phyloP scores from a whole-genome alignment of 2,329 filamentous ascomycete species.

The Helicocarpus griseus region DNA sequence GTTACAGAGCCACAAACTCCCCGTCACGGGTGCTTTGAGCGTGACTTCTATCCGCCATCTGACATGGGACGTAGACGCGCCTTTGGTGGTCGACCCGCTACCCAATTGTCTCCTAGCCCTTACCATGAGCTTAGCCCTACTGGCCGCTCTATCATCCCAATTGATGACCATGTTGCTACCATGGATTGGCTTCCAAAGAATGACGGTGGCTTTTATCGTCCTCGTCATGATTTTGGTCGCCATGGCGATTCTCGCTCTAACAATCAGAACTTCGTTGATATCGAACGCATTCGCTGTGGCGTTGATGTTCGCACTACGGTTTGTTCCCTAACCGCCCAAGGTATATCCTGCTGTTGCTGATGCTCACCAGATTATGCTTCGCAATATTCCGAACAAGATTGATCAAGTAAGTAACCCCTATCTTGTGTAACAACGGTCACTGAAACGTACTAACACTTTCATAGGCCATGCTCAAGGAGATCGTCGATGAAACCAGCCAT shows the following conservation, averaged over 20 bases:
- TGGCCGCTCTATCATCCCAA: slow-evolving; percentile 30
- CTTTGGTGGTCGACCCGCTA: slow-evolving; percentile 12
- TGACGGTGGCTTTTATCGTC: slow-evolving; percentile 20
- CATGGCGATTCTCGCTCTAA: slow-evolving; percentile 21
- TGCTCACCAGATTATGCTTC: slow-evolving; percentile 66
- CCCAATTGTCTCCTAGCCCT: slow-evolving; percentile 10
- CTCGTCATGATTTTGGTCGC: slow-evolving; percentile 19
- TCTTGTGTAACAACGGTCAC: no score
- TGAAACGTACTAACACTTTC: slow-evolving; percentile 12
- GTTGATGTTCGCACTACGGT: slow-evolving; percentile 68
- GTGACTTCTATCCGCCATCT: slow-evolving; percentile 9
- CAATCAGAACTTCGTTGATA: slow-evolving; percentile 37
- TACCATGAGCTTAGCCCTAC: slow-evolving; percentile 30
- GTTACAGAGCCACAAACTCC: slow-evolving; percentile 12
- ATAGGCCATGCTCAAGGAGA: slow-evolving; percentile 61
- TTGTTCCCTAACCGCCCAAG: slow-evolving; percentile 22
- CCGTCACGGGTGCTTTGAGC: slow-evolving; percentile 8
- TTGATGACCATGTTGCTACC: slow-evolving; percentile 23
- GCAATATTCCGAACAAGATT: slow-evolving; percentile 89
- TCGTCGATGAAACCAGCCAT: slow-evolving; percentile 68
- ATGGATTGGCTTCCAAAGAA: slow-evolving; percentile 23
- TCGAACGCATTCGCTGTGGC: slow-evolving; percentile 43
- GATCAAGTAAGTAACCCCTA: no score
- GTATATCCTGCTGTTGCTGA: slow-evolving; percentile 7
- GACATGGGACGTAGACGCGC: slow-evolving; percentile 13